phyloP scores from a whole-genome alignment of 495 filamentous ascomycete species.

The Diplogelasinospora grovesii region DNA sequence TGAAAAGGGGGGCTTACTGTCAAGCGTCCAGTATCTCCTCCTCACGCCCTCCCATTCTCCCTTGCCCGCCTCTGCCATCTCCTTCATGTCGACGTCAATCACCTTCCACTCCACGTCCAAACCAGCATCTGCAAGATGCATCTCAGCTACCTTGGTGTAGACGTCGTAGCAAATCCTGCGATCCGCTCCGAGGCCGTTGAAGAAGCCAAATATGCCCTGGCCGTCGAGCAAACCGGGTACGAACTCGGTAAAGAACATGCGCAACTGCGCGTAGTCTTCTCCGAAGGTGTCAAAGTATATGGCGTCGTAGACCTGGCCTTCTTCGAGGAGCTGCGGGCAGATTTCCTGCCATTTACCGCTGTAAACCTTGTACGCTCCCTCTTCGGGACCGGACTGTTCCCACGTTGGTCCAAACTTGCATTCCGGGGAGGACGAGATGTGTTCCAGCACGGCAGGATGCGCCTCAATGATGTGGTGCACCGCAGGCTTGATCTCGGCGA shows the following conservation, averaged over 20 bases:
- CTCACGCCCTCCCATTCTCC: constrained; percentile 79
- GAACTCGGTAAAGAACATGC: constrained; percentile 80
- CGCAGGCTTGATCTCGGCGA: constrained; percentile 60
- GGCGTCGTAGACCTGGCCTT: constrained; percentile 71
- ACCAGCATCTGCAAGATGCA: constrained; percentile 86
- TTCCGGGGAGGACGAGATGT: constrained; percentile 44
- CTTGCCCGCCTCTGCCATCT: constrained; percentile 42
- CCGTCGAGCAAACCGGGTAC: constrained; percentile 71
- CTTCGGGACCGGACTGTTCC: constrained; percentile 32
- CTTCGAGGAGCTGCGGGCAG: constrained; percentile 60
- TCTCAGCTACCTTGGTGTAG: constrained; percentile 84
- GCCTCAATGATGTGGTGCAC: constrained; percentile 88
- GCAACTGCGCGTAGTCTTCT: constrained; percentile 80
- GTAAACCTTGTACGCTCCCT: constrained; percentile 40
- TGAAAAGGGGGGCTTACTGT: constrained; percentile 39
- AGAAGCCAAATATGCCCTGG: constrained; percentile 79
- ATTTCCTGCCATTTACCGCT: constrained; percentile 79
- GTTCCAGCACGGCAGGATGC: constrained; percentile 70
- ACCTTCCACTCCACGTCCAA: constrained; percentile 84
- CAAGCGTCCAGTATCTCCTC: constrained; percentile 80
- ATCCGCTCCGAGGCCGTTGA: constrained; percentile 93
- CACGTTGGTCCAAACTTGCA: constrained; percentile 41
- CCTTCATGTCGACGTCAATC: constrained; percentile 59
- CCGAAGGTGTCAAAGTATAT: constrained; percentile 99
- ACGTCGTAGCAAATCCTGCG: constrained; percentile 90